Conservation (phyloP, 805 yeast genomes). For the Komagataella phaffii region DNA sequence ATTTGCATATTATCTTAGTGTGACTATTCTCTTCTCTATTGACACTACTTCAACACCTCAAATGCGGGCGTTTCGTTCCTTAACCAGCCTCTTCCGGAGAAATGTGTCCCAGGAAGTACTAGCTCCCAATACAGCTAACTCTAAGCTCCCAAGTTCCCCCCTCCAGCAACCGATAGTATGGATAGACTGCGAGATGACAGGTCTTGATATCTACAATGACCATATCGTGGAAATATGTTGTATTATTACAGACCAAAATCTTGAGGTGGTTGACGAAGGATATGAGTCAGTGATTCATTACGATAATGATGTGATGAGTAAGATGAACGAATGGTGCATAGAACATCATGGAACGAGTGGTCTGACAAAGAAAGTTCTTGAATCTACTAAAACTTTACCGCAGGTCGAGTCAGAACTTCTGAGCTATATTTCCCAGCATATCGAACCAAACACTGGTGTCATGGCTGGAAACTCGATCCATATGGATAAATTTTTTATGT, state of each 20-base stretch:
- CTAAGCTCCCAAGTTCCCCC: background rate
- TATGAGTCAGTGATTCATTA: conserved; percentile 75
- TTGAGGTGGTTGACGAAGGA: conserved; percentile 58
- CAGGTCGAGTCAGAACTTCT: conserved; percentile 57
- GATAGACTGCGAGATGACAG: conserved; percentile 99
- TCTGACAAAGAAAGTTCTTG: conserved; percentile 55
- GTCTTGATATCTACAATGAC: conserved; percentile 69
- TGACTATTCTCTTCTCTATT: background rate
- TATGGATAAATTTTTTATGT: conserved; percentile 79
- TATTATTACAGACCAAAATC: conserved; percentile 71
- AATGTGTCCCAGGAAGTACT: background rate
- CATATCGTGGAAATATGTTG: conserved; percentile 88
- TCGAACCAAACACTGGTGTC: conserved; percentile 47
- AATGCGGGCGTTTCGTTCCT: background rate
- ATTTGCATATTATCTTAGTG: too few species aligned
- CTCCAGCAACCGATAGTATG: conserved; percentile 46
- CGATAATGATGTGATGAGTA: conserved; percentile 43
- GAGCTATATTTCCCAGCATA: conserved; percentile 40
- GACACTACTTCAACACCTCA: background rate
- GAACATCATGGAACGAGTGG: conserved; percentile 73
- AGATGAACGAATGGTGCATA: conserved; percentile 84
- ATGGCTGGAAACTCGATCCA: conserved; percentile 90
- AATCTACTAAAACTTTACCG: conserved; percentile 34
- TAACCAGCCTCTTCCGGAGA: background rate
- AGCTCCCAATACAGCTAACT: background rate